Percentiles rank a stretch among this genome's conserved stretches.
Conservation (phyloP, 2,329 filamentous ascomycete species). For the Trichoderma sp. region DNA sequence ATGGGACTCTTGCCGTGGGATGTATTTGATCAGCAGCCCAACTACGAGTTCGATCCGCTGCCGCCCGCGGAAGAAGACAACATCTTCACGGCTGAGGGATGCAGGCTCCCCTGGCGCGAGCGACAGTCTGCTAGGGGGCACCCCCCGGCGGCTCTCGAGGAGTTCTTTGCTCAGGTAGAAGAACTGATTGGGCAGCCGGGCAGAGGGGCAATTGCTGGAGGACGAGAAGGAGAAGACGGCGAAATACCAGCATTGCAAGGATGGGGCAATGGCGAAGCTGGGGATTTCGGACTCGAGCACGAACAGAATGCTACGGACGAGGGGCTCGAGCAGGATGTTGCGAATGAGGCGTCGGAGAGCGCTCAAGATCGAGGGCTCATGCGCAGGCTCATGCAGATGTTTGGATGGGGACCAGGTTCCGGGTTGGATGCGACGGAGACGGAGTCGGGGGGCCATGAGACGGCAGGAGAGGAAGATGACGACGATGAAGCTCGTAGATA, state of each 20-base stretch:
- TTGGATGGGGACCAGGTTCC: conserved; percentile 32
- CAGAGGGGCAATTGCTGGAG: conserved; percentile 27
- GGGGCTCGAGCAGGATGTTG: conserved; percentile 41
- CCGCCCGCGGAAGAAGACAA: conserved; percentile 66
- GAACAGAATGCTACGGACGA: conserved; percentile 37
- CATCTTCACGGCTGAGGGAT: conserved; percentile 51
- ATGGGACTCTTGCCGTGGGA: conserved; percentile 69
- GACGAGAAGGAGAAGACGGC: not conserved
- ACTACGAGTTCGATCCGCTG: conserved; percentile 79
- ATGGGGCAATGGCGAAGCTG: conserved; percentile 1
- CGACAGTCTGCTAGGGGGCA: conserved; percentile 29
- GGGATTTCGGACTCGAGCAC: not conserved
- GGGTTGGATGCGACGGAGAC: conserved; percentile 22
- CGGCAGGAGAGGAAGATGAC: not conserved
- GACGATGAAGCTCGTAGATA: conserved; percentile 15
- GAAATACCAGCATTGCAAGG: not conserved
- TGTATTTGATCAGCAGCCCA: conserved; percentile 67
- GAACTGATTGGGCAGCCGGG: conserved; percentile 37
- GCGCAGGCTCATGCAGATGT: conserved; percentile 35
- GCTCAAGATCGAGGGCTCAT: conserved; percentile 38
- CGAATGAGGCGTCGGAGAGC: conserved; percentile 36
- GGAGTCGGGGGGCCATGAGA: conserved; percentile 24
- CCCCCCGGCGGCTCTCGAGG: conserved; percentile 33
- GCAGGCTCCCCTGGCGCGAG: conserved; percentile 49
- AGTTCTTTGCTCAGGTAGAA: conserved; percentile 35